Evolutionary conservation across 768 basidiomycete species (phyloP).

Genomic region (Clitopilus passeckerianus): DNA sequence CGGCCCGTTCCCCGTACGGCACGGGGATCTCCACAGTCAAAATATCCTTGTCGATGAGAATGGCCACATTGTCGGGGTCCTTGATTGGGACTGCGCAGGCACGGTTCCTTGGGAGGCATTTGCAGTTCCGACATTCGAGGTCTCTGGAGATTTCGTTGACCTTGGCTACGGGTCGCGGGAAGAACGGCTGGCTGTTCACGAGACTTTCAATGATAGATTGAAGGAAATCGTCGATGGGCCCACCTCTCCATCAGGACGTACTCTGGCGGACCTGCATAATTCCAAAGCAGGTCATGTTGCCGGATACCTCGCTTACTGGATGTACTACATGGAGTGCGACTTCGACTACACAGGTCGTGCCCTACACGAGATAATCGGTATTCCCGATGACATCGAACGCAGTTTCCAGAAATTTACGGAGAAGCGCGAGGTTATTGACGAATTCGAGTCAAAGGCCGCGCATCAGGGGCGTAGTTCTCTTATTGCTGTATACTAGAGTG

Average conservation of each 20-base stretch:
- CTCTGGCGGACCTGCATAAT: conserved; percentile 33
- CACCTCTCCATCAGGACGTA: conserved; percentile 28
- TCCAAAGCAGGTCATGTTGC: conserved; percentile 36
- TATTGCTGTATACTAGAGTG: background rate
- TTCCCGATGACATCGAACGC: conserved; percentile 15
- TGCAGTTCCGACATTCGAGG: conserved; percentile 36
- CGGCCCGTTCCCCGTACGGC: conserved; percentile 37
- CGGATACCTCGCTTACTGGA: conserved; percentile 37
- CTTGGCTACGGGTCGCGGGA: conserved; percentile 11
- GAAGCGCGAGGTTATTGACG: background rate
- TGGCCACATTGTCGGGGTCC: conserved; percentile 34
- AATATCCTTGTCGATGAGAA: conserved; percentile 34
- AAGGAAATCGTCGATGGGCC: conserved; percentile 20
- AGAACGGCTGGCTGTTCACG: conserved; percentile 24
- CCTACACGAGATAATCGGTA: conserved; percentile 18
- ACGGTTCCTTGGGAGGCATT: conserved; percentile 41
- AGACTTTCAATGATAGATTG: conserved; percentile 25
- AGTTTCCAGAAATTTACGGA: conserved; percentile 13
- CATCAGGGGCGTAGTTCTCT: background rate
- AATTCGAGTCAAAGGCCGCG: background rate
- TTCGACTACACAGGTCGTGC: conserved; percentile 36
- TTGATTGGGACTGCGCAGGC: conserved; percentile 39
- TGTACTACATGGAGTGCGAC: conserved; percentile 37
- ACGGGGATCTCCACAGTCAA: conserved; percentile 36
- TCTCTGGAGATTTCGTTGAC: conserved; percentile 31